phyloP scores from a whole-genome alignment of 768 basidiomycete genomes.

The Dacryopinax primogenitus region DNA sequence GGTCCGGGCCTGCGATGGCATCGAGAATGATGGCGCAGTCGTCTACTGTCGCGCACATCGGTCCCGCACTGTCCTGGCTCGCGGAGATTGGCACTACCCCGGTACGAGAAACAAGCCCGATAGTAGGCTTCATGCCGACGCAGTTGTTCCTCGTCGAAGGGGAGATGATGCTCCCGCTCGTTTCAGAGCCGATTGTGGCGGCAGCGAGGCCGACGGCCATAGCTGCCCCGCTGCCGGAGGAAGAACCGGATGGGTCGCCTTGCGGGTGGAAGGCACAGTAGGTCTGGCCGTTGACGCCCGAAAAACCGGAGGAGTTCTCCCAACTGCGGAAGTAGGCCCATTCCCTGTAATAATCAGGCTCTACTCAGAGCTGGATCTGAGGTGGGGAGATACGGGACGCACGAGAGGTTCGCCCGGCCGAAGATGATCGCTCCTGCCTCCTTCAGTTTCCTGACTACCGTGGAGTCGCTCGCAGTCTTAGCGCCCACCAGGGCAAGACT shows the following conservation, averaged over 20 bases:
- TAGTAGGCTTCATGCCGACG: constrained; percentile 13
- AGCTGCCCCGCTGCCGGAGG: neutral
- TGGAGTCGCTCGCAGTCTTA: constrained; percentile 9
- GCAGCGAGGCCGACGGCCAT: neutral
- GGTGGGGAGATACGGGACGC: neutral
- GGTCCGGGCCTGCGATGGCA: neutral
- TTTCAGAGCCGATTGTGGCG: constrained; percentile 10
- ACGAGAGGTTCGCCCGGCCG: constrained; percentile 2
- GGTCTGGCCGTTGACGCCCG: neutral
- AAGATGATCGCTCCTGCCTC: constrained; percentile 15
- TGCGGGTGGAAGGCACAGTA: constrained; percentile 2
- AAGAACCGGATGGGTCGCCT: neutral
- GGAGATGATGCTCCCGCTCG: neutral
- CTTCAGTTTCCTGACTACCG: constrained; percentile 11
- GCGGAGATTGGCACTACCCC: constrained; percentile 8
- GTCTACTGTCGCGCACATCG: neutral
- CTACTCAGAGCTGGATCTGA: no score
- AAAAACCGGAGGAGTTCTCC: constrained; percentile 3
- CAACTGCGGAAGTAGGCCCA: neutral
- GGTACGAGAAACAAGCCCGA: constrained; percentile 9
- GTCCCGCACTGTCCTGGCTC: constrained; percentile 9
- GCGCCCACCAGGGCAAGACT: constrained; percentile 1
- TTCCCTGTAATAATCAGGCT: no score
- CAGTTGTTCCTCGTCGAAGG: constrained; percentile 8
- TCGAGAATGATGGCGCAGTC: neutral